Percentiles rank a stretch among this genome's conserved stretches.
These are phyloP conservation scores for Sugiyamaella boreocaroliniensis DNA, from an alignment of 805 yeast genomes.

Conservation along the genomic window DNA sequence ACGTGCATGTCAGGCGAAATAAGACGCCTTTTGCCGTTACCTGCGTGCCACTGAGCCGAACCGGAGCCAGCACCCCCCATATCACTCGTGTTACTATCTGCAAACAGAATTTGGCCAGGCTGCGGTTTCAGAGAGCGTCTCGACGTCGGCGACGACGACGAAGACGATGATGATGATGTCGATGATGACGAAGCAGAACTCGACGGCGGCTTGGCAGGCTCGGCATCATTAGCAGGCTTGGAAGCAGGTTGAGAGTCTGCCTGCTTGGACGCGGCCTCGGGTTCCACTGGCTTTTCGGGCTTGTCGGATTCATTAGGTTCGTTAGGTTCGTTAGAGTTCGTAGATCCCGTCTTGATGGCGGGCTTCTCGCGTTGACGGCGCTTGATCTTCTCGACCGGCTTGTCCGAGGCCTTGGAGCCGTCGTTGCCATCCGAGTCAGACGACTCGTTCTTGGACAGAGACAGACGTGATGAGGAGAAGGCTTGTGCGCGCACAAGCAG, in stretches of 20 bases:
- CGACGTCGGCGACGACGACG: neutral
- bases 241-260: too few species aligned
- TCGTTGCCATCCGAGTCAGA: neutral
- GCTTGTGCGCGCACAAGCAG: neutral
- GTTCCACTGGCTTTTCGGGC: neutral
- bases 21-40: slow-evolving; percentile 2
- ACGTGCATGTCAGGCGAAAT: slow-evolving; percentile 18
- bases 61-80: neutral
- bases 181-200: neutral
- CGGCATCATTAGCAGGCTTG: neutral
- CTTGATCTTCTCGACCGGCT: neutral
- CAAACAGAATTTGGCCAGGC: slow-evolving; percentile 3
- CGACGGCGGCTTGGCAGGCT: neutral
- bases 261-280: neutral
- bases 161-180: neutral
- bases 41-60: neutral
- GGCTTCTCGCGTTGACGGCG: neutral
- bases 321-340: neutral
- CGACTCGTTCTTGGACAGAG: neutral
- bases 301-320: neutral
- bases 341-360: neutral
- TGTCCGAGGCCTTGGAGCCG: neutral
- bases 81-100: neutral
- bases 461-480: neutral
- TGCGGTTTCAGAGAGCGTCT: neutral